These are phyloP conservation scores for Gomphus sp. DNA, from an alignment of 1,284 basidiomycete species.

Conservation along the genomic window DNA sequence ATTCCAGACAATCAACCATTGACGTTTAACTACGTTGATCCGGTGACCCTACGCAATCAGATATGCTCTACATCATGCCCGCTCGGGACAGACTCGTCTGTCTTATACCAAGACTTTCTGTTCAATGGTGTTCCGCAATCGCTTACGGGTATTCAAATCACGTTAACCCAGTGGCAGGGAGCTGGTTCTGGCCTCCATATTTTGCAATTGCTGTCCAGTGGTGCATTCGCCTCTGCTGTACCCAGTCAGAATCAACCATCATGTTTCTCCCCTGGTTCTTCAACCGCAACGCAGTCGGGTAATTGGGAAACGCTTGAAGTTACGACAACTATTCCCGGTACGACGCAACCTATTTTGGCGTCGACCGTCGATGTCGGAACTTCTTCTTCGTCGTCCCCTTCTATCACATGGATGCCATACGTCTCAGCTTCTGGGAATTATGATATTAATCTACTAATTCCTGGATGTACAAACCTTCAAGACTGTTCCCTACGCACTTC, in stretches of 20 bases:
- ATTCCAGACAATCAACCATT: slow-evolving; percentile 84
- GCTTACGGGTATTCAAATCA: slow-evolving; percentile 80
- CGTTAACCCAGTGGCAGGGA: slow-evolving; percentile 71
- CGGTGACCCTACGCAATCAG: slow-evolving; percentile 57
- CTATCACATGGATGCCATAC: slow-evolving; percentile 85
- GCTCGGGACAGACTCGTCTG: slow-evolving; percentile 58
- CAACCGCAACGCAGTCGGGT: slow-evolving; percentile 55
- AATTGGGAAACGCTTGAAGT: slow-evolving; percentile 58
- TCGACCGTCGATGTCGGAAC: slow-evolving; percentile 62
- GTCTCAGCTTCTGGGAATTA: slow-evolving; percentile 85
- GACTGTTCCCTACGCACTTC: slow-evolving; percentile 78
- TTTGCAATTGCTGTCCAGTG: slow-evolving; percentile 84
- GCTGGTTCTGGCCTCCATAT: slow-evolving; percentile 77
- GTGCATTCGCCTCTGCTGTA: slow-evolving; percentile 75
- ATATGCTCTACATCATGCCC: slow-evolving; percentile 70
- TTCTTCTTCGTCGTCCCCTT: slow-evolving; percentile 49
- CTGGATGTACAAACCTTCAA: slow-evolving; percentile 75
- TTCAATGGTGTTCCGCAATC: slow-evolving; percentile 48
- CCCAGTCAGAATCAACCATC: slow-evolving; percentile 51
- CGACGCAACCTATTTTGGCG: slow-evolving; percentile 66
- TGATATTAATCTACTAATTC: slow-evolving; percentile 75
- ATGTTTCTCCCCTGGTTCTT: slow-evolving; percentile 67
- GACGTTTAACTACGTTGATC: slow-evolving; percentile 72
- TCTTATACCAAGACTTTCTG: slow-evolving; percentile 86
- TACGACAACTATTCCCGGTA: too few relatives aligned